phyloP scores from a whole-genome alignment of 306 rosid genomes.

The Vigna unguiculata region DNA sequence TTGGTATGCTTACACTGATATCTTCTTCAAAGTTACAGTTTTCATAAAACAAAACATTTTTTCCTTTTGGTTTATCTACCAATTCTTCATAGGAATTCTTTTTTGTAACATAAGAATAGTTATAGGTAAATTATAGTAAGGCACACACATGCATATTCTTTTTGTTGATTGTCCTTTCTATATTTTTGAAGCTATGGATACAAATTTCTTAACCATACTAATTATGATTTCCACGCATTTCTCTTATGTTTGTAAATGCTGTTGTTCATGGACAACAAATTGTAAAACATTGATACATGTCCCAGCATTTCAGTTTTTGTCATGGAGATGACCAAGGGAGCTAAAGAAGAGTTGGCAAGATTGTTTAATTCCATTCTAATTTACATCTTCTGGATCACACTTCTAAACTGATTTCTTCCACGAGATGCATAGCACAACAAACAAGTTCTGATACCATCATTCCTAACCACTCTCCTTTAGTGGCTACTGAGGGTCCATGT shows the following conservation, averaged over 20 bases:
- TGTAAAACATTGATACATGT: conserved; percentile 43
- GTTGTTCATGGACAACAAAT: conserved; percentile 26
- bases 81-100: conserved; percentile 56
- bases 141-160: conserved; percentile 39
- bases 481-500: conserved; percentile 30
- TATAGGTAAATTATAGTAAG: conserved; percentile 45
- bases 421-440: conserved; percentile 37
- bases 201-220: conserved; percentile 31
- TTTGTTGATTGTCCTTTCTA: conserved; percentile 40
- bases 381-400: conserved; percentile 36
- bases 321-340: conserved; percentile 44
- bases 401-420: conserved; percentile 26
- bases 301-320: conserved; percentile 49
- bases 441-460: conserved; percentile 34
- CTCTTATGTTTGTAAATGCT: conserved; percentile 24
- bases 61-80: conserved; percentile 42
- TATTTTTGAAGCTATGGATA: conserved; percentile 22
- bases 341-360: conserved; percentile 42
- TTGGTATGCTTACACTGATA: conserved; percentile 55
- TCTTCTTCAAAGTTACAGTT: conserved; percentile 43
- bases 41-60: conserved; percentile 25
- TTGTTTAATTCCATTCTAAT: conserved; percentile 30
- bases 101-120: conserved; percentile 53
- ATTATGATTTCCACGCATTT: conserved; percentile 33
- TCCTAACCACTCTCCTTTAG: conserved; percentile 19